Conservation (phyloP, 768 basidiomycete genomes). For the Phanerochaete carnosa region DNA sequence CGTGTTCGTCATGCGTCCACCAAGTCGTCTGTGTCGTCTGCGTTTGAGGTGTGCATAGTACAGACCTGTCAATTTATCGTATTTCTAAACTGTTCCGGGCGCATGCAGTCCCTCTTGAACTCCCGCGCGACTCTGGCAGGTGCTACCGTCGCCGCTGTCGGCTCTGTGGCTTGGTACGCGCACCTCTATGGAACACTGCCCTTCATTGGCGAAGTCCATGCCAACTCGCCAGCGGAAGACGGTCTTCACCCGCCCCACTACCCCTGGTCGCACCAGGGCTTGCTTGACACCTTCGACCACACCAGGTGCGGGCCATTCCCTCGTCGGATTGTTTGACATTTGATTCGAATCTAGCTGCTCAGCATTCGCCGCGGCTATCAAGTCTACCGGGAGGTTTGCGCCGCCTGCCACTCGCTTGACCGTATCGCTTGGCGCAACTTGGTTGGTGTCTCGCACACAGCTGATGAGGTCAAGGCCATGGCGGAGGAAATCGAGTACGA, state of each 20-base stretch:
- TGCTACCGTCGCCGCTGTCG: constrained; percentile 72
- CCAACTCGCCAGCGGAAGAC: constrained; percentile 89
- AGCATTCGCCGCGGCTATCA: constrained; percentile 95
- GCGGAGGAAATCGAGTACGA: constrained; percentile 97
- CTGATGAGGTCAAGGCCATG: constrained; percentile 82
- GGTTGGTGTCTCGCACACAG: constrained; percentile 96
- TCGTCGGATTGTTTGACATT: neutral
- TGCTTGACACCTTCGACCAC: constrained; percentile 92
- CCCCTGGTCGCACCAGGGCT: constrained; percentile 91
- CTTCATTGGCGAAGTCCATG: constrained; percentile 89
- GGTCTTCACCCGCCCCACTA: constrained; percentile 85
- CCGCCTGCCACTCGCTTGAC: constrained; percentile 98
- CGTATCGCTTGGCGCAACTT: constrained; percentile 99
- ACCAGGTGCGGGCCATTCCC: constrained; percentile 62
- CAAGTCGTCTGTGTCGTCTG: constrained; percentile 48
- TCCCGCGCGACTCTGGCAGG: constrained; percentile 76
- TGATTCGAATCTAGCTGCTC: neutral
- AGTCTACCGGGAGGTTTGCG: constrained; percentile 99
- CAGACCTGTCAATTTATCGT: neutral
- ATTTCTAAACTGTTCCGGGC: neutral
- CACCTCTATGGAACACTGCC: constrained; percentile 89
- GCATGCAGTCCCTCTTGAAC: constrained; percentile 53
- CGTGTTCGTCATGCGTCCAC: constrained; percentile 76
- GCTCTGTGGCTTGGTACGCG: constrained; percentile 95
- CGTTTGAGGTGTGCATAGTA: constrained; percentile 56